Percentiles rank a stretch among this genome's conserved stretches.
phyloP scores from a whole-genome alignment of 1,284 basidiomycete genomes.

The Puccinia sorghi region DNA sequence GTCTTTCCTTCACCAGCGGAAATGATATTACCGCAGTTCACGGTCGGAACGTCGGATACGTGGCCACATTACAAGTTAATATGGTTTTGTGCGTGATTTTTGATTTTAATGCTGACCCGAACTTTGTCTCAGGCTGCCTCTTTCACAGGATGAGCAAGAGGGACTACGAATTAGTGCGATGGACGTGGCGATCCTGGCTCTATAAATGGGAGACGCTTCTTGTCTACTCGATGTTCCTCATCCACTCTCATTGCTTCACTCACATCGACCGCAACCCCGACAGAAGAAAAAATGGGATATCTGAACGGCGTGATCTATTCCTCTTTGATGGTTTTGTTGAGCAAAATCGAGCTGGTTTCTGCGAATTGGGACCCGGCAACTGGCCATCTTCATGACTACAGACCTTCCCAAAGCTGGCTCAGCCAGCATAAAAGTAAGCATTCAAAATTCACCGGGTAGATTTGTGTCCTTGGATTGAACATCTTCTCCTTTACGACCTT shows the following conservation, averaged over 20 bases:
- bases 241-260: neutral
- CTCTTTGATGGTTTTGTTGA: constrained; percentile 4
- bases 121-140: no score
- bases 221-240: neutral
- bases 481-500: neutral
- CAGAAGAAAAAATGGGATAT: neutral
- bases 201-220: neutral
- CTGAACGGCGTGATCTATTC: neutral
- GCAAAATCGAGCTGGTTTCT: neutral
- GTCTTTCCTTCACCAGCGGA: no score
- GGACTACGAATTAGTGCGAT: no score
- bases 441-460: neutral
- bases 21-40: no score
- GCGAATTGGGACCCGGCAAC: constrained; percentile 48
- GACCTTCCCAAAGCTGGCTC: constrained; percentile 26
- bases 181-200: neutral
- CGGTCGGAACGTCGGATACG: no score
- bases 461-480: neutral
- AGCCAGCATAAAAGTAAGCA: constrained; percentile 19
- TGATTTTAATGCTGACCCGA: no score
- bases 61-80: no score
- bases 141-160: no score
- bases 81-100: no score
- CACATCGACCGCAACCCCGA: neutral
- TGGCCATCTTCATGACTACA: constrained; percentile 30